A percentile compares a stretch with the other conserved stretches of the same genome.
These are phyloP conservation scores for Chalara sp. DNA, from an alignment of 2,329 filamentous ascomycete genomes.

Conservation along the genomic window DNA sequence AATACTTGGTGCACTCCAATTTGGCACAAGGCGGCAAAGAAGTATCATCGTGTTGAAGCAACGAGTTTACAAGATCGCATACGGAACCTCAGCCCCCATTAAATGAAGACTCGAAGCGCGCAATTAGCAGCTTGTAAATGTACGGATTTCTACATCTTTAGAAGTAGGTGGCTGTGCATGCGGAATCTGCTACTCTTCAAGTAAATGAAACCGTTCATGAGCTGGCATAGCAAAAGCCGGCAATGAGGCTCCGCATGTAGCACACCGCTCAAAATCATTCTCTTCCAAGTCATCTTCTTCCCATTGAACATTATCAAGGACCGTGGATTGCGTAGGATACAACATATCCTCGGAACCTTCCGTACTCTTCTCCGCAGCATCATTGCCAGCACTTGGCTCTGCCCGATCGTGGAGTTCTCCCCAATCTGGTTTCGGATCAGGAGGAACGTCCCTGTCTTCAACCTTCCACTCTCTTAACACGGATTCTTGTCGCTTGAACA, in stretches of 20 bases:
- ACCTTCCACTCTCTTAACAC: conserved; percentile 61
- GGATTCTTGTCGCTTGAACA: conserved; percentile 73
- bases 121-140: too few relatives aligned
- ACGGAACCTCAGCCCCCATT: too few relatives aligned
- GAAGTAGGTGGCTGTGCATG: too few relatives aligned
- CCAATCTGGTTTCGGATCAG: conserved; percentile 11
- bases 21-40: too few relatives aligned
- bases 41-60: too few relatives aligned
- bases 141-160: too few relatives aligned
- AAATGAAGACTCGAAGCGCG: too few relatives aligned
- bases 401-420: conserved; percentile 4
- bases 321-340: conserved; percentile 15
- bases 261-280: conserved; percentile 29
- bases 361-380: conserved; percentile 10
- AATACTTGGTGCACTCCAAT: too few relatives aligned
- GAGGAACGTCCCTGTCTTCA: conserved; percentile 35
- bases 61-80: too few relatives aligned
- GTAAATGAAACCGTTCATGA: conserved; percentile 39
- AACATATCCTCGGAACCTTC: conserved; percentile 23
- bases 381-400: conserved; percentile 25
- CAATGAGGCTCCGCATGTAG: conserved; percentile 36
- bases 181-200: conserved; percentile 3
- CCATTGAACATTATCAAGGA: conserved; percentile 16
- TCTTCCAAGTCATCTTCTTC: conserved; percentile 20
- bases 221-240: conserved; percentile 42